A percentile compares a stretch with the other conserved stretches of the same genome.
Evolutionary conservation across 176 grass and related monocot species (phyloP).

Genomic region (Zoysia pacifica): DNA sequence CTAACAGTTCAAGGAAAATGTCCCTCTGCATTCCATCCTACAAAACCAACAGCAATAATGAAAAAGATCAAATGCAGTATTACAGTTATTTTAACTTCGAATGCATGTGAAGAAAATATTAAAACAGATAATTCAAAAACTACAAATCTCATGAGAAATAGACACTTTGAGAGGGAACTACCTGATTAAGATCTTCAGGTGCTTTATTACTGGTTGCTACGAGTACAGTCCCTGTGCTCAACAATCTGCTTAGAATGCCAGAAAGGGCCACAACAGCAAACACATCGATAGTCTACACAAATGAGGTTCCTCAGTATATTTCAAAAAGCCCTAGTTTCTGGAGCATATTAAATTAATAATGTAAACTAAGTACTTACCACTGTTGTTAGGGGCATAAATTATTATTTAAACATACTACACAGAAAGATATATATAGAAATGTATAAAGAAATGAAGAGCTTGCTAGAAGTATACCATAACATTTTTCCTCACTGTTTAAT

Average conservation of each 20-base stretch:
- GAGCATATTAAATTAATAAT: not conserved
- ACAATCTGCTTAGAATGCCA: constrained; percentile 77
- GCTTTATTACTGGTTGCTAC: constrained; percentile 84
- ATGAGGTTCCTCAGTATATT: constrained; percentile 15
- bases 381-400: not conserved
- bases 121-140: constrained; percentile 16
- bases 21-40: constrained; percentile 94
- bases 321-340: not conserved
- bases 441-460: not conserved
- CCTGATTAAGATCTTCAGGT: constrained; percentile 95
- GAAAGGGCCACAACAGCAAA: constrained; percentile 92
- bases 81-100: constrained; percentile 27
- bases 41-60: constrained; percentile 20
- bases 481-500: not conserved
- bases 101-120: not conserved
- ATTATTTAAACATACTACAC: not conserved
- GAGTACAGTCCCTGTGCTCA: constrained; percentile 83
- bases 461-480: not conserved
- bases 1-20: constrained; percentile 80
- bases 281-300: constrained; percentile 85
- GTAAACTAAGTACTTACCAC: not conserved
- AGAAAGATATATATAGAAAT: constrained; percentile 19
- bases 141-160: not conserved
- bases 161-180: constrained; percentile 6
- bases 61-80: constrained; percentile 28